Evolutionary conservation across 2,329 filamentous ascomycete species (phyloP), one percentile per base, ranked within the genome.

Genomic region (Orbilia oligospora): DNA sequence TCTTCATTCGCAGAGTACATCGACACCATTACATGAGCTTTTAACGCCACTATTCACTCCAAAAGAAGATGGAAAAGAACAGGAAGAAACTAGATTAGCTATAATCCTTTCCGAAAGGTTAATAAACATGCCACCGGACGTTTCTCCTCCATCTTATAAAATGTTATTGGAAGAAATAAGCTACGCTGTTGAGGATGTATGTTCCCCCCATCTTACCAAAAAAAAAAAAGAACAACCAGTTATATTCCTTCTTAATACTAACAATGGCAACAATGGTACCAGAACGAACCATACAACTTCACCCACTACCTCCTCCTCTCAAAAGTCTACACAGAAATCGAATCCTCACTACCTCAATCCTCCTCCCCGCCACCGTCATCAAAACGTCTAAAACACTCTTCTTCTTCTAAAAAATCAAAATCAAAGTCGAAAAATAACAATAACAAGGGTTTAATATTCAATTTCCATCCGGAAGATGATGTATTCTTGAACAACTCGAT

Each of bases 401-500:
- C 27, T 53, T 36, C 20, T 16, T 12, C 27, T 53, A 1, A 24
- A 51, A 14, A 68, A 71, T 20, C 66, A 20, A 69, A 67, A 27
- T 41, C 12, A n/a, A 24, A 30, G 6, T 30, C 68, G n/a, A 69
- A 44, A 65, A 66, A 44, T 20, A 14, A 5, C 44, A 30, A 9
- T 16, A 53, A 41, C 48, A 56, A 51, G 56, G 12, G 30, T 16
- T 65, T 70, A 49, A 61, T 44, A 38, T 97, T 94, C 85, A 97
- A 94, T 85, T 99, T 98, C 87, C 96, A 99, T 84, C 92, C 94
- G 0, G 96, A 99, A 85, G 96, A 99, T 83, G 96, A 98, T 86
- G 89, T 95, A 65, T 86, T 97, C 82, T 90, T 61, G 10, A 4
- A 38, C 4, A 10, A 51, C 51, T 10, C 38, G 20, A 38, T 90